Conservation (phyloP, 2,329 filamentous ascomycete species). For the Colletotrichum graminicola region DNA sequence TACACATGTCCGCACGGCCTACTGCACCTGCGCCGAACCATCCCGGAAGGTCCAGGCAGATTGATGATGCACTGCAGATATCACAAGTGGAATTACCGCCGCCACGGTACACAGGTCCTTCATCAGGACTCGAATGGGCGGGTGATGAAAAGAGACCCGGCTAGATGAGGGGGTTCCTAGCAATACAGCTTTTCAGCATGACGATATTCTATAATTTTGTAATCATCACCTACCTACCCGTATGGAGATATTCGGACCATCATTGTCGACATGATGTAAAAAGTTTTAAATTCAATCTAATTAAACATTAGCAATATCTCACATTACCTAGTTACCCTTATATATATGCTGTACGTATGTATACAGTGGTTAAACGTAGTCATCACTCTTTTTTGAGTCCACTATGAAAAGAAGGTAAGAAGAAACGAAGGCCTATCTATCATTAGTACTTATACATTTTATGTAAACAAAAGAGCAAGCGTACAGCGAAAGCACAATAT, state of each 20-base stretch:
- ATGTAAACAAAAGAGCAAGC: no score
- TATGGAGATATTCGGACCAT: constrained; percentile 24
- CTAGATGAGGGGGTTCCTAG: constrained; percentile 15
- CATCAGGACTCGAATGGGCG: constrained; percentile 24
- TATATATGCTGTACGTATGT: no score
- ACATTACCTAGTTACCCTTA: neutral
- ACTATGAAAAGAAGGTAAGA: neutral
- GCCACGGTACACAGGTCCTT: constrained; percentile 31
- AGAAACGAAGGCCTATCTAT: no score
- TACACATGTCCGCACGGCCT: constrained; percentile 16
- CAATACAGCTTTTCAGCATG: constrained; percentile 39
- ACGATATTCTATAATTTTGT: constrained; percentile 34
- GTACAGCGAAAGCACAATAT: neutral
- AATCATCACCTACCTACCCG: constrained; percentile 19
- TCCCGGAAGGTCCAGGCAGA: constrained; percentile 29
- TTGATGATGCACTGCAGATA: constrained; percentile 39
- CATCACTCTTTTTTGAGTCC: neutral
- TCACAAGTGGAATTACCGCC: constrained; percentile 39
- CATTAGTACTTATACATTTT: no score
- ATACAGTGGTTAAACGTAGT: neutral
- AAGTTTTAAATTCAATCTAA: constrained; percentile 14
- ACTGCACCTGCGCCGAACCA: constrained; percentile 20
- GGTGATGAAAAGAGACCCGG: constrained; percentile 37
- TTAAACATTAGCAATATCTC: neutral
- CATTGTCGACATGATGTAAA: constrained; percentile 25